Percentiles rank a stretch among this genome's conserved stretches.
Conservation (phyloP, 345 rosid species). For the Psidium guajava region DNA sequence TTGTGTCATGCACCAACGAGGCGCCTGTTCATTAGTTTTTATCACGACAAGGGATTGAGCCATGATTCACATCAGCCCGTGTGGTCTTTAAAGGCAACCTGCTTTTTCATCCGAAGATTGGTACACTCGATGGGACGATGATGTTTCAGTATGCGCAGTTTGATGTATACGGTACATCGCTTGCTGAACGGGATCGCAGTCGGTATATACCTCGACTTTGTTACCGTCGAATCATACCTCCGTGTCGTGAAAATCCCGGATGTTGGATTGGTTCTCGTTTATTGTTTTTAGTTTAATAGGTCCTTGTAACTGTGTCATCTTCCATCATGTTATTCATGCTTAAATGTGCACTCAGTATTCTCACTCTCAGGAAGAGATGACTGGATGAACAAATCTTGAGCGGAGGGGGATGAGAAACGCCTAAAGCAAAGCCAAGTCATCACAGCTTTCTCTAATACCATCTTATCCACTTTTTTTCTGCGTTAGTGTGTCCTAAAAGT, state of each 20-base stretch:
- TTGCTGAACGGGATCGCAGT: not conserved
- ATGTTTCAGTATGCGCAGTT: not conserved
- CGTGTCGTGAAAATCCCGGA: no score
- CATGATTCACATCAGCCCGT: not conserved
- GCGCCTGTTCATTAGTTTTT: not conserved
- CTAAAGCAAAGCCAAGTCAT: not conserved
- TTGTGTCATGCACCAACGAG: not conserved
- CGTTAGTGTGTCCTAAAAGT: not conserved
- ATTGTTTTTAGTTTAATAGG: no score
- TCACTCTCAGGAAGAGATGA: not conserved
- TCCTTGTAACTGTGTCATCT: no score
- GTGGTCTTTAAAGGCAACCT: not conserved
- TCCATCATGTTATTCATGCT: no score
- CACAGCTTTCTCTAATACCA: not conserved
- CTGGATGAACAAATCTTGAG: not conserved
- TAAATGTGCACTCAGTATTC: not conserved
- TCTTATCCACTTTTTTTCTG: not conserved
- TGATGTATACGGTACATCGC: not conserved
- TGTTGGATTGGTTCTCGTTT: no score
- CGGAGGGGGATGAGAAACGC: not conserved
- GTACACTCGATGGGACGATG: not conserved
- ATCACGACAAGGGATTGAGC: not conserved
- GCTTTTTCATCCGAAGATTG: not conserved
- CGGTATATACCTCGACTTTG: not conserved
- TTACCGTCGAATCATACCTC: no score